Percentiles rank a stretch among this genome's conserved stretches.
These are phyloP conservation scores for Ochetophila trinervis DNA, from an alignment of 306 rosid species.

Conservation along the genomic window DNA sequence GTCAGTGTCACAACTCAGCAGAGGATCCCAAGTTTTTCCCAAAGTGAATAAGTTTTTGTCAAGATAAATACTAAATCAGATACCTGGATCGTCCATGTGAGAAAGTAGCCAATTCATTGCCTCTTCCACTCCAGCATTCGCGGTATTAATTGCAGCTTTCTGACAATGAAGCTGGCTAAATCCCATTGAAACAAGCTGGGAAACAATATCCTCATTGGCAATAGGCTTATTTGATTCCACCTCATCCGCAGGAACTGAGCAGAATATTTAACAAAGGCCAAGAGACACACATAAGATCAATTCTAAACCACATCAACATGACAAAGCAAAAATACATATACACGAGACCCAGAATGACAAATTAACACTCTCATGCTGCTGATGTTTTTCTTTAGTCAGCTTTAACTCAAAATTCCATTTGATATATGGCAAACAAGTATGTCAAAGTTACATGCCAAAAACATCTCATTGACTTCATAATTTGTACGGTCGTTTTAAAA, in stretches of 20 bases:
- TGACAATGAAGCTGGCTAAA: slow-evolving; percentile 74
- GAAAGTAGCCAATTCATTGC: slow-evolving; percentile 97
- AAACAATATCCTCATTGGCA: slow-evolving; percentile 67
- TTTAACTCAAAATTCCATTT: too few relatives aligned
- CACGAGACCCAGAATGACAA: not conserved
- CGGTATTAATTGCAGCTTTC: slow-evolving; percentile 88
- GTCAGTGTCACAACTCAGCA: not conserved
- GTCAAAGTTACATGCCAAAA: too few relatives aligned
- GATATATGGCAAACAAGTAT: too few relatives aligned
- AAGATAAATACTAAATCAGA: slow-evolving; percentile 1
- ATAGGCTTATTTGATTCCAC: slow-evolving; percentile 42
- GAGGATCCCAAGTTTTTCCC: not conserved
- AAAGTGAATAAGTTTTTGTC: not conserved
- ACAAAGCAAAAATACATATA: not conserved
- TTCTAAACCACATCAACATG: not conserved
- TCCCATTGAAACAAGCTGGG: slow-evolving; percentile 96
- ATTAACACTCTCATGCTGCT: not conserved
- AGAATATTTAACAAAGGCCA: slow-evolving; percentile 5
- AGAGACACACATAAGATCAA: not conserved
- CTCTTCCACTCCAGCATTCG: slow-evolving; percentile 87
- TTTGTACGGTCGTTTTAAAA: too few relatives aligned
- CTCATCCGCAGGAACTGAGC: slow-evolving; percentile 45
- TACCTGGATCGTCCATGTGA: slow-evolving; percentile 94
- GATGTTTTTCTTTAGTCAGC: too few relatives aligned
- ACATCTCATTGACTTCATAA: too few relatives aligned